phyloP scores from a whole-genome alignment of 2,329 filamentous ascomycete genomes.

The Plectosphaerella cucumerina region DNA sequence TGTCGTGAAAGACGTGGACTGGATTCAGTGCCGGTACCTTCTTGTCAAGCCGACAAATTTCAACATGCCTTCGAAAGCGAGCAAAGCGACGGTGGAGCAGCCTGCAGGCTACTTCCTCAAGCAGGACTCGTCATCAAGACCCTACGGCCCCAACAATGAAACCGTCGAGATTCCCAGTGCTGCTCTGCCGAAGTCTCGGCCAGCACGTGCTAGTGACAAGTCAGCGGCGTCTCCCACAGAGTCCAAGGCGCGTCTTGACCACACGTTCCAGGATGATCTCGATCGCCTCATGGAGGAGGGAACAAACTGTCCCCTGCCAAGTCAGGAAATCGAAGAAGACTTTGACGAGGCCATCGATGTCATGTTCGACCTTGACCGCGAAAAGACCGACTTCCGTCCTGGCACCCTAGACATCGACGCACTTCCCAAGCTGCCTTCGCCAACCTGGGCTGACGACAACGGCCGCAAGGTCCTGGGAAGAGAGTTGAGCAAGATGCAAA shows the following conservation, averaged over 20 bases:
- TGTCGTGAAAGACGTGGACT: constrained; percentile 72
- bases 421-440: constrained; percentile 62
- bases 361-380: constrained; percentile 4
- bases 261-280: background rate
- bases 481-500: constrained; percentile 61
- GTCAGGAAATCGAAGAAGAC: too few species aligned
- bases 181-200: too few species aligned
- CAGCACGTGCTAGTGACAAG: too few species aligned
- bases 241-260: background rate
- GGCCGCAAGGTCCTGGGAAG: constrained; percentile 61
- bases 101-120: too few species aligned
- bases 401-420: constrained; percentile 58
- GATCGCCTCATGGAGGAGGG: background rate
- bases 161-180: too few species aligned
- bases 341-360: background rate
- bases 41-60: constrained; percentile 38
- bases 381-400: constrained; percentile 53
- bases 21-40: constrained; percentile 87
- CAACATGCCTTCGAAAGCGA: too few species aligned
- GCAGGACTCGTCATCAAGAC: too few species aligned
- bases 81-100: too few species aligned
- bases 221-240: too few species aligned
- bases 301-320: too few species aligned
- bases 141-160: too few species aligned
- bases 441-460: constrained; percentile 57